A percentile compares a stretch with the other conserved stretches of the same genome.
These are phyloP conservation scores for Pseudomassariella vexata DNA, from an alignment of 2,329 filamentous ascomycete species.

Conservation along the genomic window DNA sequence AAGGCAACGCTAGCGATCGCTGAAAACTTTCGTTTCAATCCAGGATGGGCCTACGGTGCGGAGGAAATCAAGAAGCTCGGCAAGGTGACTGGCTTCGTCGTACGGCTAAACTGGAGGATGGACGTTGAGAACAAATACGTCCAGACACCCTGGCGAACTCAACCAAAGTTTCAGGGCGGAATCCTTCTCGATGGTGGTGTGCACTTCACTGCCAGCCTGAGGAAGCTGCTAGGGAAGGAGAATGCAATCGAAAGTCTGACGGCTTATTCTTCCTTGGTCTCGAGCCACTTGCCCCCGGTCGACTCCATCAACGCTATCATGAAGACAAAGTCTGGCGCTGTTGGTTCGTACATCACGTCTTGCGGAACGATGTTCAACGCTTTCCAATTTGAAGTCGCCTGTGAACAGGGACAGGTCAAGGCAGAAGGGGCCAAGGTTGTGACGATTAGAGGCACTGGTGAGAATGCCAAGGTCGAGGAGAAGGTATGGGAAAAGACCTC, in stretches of 20 bases:
- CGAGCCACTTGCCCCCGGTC: constrained; percentile 54
- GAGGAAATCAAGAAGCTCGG: constrained; percentile 45
- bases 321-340: constrained; percentile 45
- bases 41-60: constrained; percentile 46
- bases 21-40: constrained; percentile 67
- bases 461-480: constrained; percentile 31
- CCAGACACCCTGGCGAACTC: constrained; percentile 58
- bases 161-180: constrained; percentile 66
- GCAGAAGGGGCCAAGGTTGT: constrained; percentile 38
- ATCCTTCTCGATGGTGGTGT: constrained; percentile 74
- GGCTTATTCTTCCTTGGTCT: constrained; percentile 49
- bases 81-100: constrained; percentile 46
- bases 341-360: constrained; percentile 52
- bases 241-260: constrained; percentile 40
- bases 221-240: constrained; percentile 48
- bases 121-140: constrained; percentile 37
- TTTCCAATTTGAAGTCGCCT: constrained; percentile 51
- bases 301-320: constrained; percentile 61
- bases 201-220: constrained; percentile 60
- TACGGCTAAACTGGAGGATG: constrained; percentile 30
- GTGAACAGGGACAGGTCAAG: constrained; percentile 50
- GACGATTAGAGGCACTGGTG: constrained; percentile 27
- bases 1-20: constrained; percentile 53
- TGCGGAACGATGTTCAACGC: constrained; percentile 49
- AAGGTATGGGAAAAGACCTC: constrained; percentile 43